phyloP scores from a whole-genome alignment of 2,329 filamentous ascomycete species.

The Ceratocystiopsis minuta region DNA sequence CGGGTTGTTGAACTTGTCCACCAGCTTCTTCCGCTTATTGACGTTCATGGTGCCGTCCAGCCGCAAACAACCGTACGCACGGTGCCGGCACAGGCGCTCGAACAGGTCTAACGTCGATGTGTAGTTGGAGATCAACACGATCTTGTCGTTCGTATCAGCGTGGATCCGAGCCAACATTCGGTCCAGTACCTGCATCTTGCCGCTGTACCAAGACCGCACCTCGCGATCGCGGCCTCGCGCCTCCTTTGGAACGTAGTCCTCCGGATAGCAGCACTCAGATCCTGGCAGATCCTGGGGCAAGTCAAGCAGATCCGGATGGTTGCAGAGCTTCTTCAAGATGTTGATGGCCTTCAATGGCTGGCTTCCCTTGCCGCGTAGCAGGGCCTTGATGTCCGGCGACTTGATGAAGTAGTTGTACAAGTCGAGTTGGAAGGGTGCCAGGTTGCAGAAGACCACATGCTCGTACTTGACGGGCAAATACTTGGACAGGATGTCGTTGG shows the following conservation, averaged over 20 bases:
- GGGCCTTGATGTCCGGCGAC: slow-evolving; percentile 81
- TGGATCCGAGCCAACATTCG: slow-evolving; percentile 93
- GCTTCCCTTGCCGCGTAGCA: slow-evolving; percentile 83
- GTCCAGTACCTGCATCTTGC: slow-evolving; percentile 96
- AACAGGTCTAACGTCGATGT: slow-evolving; percentile 93
- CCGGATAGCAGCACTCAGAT: slow-evolving; percentile 62
- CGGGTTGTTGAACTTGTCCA: slow-evolving; percentile 94
- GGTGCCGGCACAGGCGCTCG: slow-evolving; percentile 70
- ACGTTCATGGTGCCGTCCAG: slow-evolving; percentile 97
- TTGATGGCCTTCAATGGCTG: slow-evolving; percentile 94
- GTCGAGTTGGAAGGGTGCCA: slow-evolving; percentile 80
- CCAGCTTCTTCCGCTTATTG: slow-evolving; percentile 88
- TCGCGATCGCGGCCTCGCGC: slow-evolving; percentile 77
- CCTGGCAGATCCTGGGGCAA: slow-evolving; percentile 72
- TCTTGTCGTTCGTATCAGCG: slow-evolving; percentile 95
- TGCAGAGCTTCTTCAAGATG: slow-evolving; percentile 94
- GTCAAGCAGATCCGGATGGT: slow-evolving; percentile 85
- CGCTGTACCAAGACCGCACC: slow-evolving; percentile 87
- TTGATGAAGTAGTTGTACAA: slow-evolving; percentile 96
- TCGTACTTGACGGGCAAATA: slow-evolving; percentile 98
- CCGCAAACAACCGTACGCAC: slow-evolving; percentile 69
- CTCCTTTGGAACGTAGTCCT: slow-evolving; percentile 79
- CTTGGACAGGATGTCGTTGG: slow-evolving; percentile 95
- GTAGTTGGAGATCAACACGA: slow-evolving; percentile 97
- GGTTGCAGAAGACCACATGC: slow-evolving; percentile 94